Evolutionary conservation across 2,329 filamentous ascomycete species (phyloP), one percentile per base, ranked within the genome.

Genomic region (Fusarium mangiferae): DNA sequence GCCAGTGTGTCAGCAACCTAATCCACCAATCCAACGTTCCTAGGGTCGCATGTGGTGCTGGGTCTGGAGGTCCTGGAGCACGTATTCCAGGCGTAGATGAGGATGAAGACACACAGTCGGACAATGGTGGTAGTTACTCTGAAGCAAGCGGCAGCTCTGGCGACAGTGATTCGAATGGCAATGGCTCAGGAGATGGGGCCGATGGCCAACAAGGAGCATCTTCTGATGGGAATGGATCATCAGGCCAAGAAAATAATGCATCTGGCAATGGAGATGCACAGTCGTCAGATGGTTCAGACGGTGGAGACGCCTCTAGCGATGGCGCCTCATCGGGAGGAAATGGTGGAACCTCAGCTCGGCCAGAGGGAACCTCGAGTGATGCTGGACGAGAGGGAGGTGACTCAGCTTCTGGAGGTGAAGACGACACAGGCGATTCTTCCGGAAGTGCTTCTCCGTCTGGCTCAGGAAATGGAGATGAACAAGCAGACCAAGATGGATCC

Each of bases 1-100:
- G 57, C 3, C 52, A 61, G 24, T 74, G 72, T 4, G 35, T 73
- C 24, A 11, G 64, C 20, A 73, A 75, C 12, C 22, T 74, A 7
- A 26, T 56, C 3, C 52, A 75, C 1, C 30, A 33, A 14, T 66
- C 46, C 24, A 51, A 66, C 41, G 48, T 35, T 14, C 38, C 38
- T 10, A 30, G 33, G 10, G 46, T 62, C 24, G 60, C 56, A 3
- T 74, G 72, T 3, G 68, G 72, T 26, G 39, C 52, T 36, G 65
- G 68, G n/a, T 22, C 57, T 30, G 64, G 64, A 36, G 49, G 62
- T 4, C 72, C 72, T 28, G 72, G 72, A n/a, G 72, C 44, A 17
- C 72, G 72, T 7, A 51, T 63, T 7, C 35, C 60, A n/a, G 67
- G 51, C 3, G 59, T 18, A 28, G 18, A 28, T 4, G 41, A 70